phyloP scores from a whole-genome alignment of 805 yeast species.

The Wickerhamomyces subpelliculosus region DNA sequence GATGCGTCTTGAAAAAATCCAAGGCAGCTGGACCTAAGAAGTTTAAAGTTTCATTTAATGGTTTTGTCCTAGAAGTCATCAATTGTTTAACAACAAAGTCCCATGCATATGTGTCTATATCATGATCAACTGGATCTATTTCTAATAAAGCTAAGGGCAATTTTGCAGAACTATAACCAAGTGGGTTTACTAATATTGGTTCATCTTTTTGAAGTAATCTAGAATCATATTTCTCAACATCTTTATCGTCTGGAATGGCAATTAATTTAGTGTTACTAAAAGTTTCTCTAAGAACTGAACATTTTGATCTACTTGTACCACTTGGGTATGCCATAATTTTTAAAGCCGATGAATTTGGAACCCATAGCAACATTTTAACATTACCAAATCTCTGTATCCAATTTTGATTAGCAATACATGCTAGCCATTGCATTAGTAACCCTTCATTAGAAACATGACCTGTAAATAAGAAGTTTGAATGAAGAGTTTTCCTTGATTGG shows the following conservation, averaged over 20 bases:
- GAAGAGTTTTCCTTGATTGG: slow-evolving; percentile 33
- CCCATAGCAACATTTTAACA: slow-evolving; percentile 68
- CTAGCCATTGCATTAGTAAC: slow-evolving; percentile 66
- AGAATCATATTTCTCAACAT: slow-evolving; percentile 8
- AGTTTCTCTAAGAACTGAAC: slow-evolving; percentile 58
- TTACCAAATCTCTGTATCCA: slow-evolving; percentile 73
- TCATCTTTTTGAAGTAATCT: slow-evolving; percentile 16
- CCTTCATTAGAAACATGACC: slow-evolving; percentile 64
- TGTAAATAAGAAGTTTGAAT: slow-evolving; percentile 47
- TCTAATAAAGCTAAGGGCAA: slow-evolving; percentile 61
- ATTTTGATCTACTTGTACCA: slow-evolving; percentile 50
- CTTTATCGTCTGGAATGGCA: slow-evolving; percentile 35
- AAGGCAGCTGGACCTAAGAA: slow-evolving; percentile 79
- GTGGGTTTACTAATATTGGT: slow-evolving; percentile 22
- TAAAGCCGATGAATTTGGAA: slow-evolving; percentile 50
- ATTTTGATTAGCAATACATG: slow-evolving; percentile 58
- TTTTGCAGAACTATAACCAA: no score
- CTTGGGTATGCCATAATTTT: slow-evolving; percentile 55
- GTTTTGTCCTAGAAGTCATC: slow-evolving; percentile 39
- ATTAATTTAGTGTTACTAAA: slow-evolving; percentile 52
- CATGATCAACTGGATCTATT: slow-evolving; percentile 38
- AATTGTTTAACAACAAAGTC: slow-evolving; percentile 63
- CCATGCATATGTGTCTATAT: slow-evolving; percentile 47
- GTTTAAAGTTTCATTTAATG: slow-evolving; percentile 39
- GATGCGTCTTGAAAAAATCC: slow-evolving; percentile 36